Base-by-base conservation (phyloP, 495 filamentous ascomycete genomes). In the Talaromyces trachyspermus region DNA sequence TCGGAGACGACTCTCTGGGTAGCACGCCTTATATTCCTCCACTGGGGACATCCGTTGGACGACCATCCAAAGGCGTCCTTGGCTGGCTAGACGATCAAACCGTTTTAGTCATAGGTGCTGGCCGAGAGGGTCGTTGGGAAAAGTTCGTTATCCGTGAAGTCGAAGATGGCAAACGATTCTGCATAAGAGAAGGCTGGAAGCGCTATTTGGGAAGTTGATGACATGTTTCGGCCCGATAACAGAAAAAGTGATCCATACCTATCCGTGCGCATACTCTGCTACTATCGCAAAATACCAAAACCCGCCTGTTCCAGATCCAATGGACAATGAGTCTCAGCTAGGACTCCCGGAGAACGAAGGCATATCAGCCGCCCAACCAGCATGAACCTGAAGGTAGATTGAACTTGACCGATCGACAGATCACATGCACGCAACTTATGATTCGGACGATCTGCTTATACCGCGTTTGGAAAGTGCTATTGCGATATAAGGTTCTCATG, bases 91-190 rank as follows among this genome's bases (percentile, higher is more conserved):
- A 77, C 57, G 84, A 90, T 43, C 66, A 73, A 5, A 82, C 71
- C 33, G 65, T 92, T 29, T 56, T 87, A 14, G 84, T 95, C 2
- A 69, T 95, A 27, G 84, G 89, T n/a, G 85, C 87, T 4, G 89
- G 89, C 0, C 70, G 75, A 49, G 86, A 92, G 52, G 83, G 80
- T 5, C 72, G 85, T 18, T 95, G 89, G 89, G 87, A 95, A 70
- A 87, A 79, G 49, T 95, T 91, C 49, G 68, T 79, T 9, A 61
- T 94, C 20, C 72, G 66, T 18, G 75, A 85, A 43, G 76, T 70
- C 0, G 74, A 78, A 33, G 82, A 83, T 41, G 84, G 83, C 9
- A 78, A 72, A 51, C 68, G 77, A 36, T 65, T 71, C 37, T 72
- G 83, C 51, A 56, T 80, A 3, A 74, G 84, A 55, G 81, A 85